Percentiles rank a stretch among this genome's conserved stretches.
Conservation (phyloP, 257 asterid genomes). For the Nicotiana otophora region DNA sequence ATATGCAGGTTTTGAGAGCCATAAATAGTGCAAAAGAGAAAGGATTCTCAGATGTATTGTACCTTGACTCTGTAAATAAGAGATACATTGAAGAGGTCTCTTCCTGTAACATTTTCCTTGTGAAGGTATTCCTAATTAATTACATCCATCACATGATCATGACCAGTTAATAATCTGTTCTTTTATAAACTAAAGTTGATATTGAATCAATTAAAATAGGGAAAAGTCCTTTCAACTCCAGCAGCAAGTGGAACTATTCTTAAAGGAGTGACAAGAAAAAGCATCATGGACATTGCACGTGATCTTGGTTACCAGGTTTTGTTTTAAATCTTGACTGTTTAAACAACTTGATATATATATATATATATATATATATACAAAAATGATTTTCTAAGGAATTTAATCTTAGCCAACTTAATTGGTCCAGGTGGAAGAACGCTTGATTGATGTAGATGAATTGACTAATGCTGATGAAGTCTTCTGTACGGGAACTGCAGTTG, state of each 20-base stretch:
- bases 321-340: not conserved
- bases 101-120: constrained; percentile 58
- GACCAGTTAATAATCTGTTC: not conserved
- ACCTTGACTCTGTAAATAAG: constrained; percentile 55
- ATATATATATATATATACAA: no score
- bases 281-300: constrained; percentile 58
- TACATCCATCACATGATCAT: not conserved
- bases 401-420: no score
- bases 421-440: constrained; percentile 61
- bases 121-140: constrained; percentile 40
- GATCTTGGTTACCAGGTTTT: constrained; percentile 56
- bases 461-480: constrained; percentile 67
- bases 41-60: constrained; percentile 79
- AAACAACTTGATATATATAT: no score
- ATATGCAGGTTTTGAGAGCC: constrained; percentile 8
- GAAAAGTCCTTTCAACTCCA: constrained; percentile 60
- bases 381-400: no score
- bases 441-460: constrained; percentile 54
- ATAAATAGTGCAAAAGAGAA: constrained; percentile 39
- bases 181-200: not conserved
- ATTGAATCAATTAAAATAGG: constrained; percentile 23
- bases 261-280: constrained; percentile 70
- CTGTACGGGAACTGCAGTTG: constrained; percentile 94
- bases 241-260: constrained; percentile 67
- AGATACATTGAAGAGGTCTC: constrained; percentile 76